Percentiles rank a stretch among this genome's conserved stretches.
These are phyloP conservation scores for Jackrogersella multiformis DNA, from an alignment of 495 filamentous ascomycete species.

Conservation along the genomic window DNA sequence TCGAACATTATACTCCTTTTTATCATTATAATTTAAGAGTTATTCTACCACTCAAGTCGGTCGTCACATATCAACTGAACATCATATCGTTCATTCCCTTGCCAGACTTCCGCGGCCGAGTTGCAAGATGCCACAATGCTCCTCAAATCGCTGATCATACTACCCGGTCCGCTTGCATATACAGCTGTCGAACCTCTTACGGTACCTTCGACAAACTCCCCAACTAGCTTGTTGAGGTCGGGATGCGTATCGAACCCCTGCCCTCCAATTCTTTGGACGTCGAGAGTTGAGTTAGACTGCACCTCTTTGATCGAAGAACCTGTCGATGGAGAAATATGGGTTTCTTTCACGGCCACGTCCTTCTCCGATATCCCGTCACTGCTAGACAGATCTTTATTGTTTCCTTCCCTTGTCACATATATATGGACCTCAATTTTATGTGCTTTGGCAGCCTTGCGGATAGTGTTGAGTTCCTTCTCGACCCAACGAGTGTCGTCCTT, in stretches of 20 bases:
- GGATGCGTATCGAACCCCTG: slow-evolving; percentile 44
- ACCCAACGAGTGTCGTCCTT: slow-evolving; percentile 66
- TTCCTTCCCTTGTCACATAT: slow-evolving; percentile 64
- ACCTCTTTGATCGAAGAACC: slow-evolving; percentile 30
- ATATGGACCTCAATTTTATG: slow-evolving; percentile 60
- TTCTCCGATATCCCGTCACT: slow-evolving; percentile 42
- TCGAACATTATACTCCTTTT: slow-evolving; percentile 19
- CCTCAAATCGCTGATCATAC: slow-evolving; percentile 66
- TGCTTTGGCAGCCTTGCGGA: slow-evolving; percentile 50
- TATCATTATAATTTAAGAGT: slow-evolving; percentile 1
- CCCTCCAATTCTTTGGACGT: slow-evolving; percentile 39
- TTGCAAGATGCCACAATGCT: slow-evolving; percentile 63
- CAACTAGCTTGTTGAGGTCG: slow-evolving; percentile 47
- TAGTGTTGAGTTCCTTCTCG: slow-evolving; percentile 59
- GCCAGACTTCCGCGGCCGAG: slow-evolving; percentile 60
- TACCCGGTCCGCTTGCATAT: slow-evolving; percentile 69
- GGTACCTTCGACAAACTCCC: slow-evolving; percentile 49
- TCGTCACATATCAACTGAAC: slow-evolving; percentile 67
- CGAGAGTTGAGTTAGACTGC: slow-evolving; percentile 24
- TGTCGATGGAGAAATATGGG: slow-evolving; percentile 3
- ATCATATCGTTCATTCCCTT: slow-evolving; percentile 64
- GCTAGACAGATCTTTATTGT: slow-evolving; percentile 29
- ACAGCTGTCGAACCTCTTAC: slow-evolving; percentile 61
- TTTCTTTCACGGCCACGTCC: slow-evolving; percentile 21
- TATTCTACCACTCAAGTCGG: slow-evolving; percentile 53